These are phyloP conservation scores for Heterobasidion annosum DNA, from an alignment of 1,284 basidiomycete genomes.

Conservation along the genomic window DNA sequence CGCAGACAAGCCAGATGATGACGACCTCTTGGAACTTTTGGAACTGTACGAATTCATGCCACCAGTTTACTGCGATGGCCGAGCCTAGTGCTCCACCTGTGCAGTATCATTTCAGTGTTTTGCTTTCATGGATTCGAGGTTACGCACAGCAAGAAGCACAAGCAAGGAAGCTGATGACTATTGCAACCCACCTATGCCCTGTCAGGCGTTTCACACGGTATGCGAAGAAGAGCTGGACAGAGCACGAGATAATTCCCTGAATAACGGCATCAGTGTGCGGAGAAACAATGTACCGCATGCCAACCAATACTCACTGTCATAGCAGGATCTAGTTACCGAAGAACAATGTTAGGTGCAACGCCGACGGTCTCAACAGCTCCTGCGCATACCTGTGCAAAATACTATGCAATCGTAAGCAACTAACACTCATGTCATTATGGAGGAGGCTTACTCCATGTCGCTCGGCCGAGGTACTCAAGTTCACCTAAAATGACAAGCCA, in stretches of 20 bases:
- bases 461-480: not conserved
- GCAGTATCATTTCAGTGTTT: not conserved
- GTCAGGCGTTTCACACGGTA: slow-evolving; percentile 22
- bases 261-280: not conserved
- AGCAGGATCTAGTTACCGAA: not conserved
- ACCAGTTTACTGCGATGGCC: slow-evolving; percentile 24
- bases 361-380: no score
- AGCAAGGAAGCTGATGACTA: slow-evolving; percentile 10
- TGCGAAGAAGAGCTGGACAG: slow-evolving; percentile 28
- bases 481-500: not conserved
- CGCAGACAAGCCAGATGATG: slow-evolving; percentile 26
- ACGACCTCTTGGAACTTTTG: slow-evolving; percentile 26
- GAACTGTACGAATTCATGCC: slow-evolving; percentile 23
- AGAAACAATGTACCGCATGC: no score
- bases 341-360: not conserved
- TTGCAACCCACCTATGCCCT: slow-evolving; percentile 11
- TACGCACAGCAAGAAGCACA: slow-evolving; percentile 10
- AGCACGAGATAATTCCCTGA: slow-evolving; percentile 16
- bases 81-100: slow-evolving; percentile 24
- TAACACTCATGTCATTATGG: not conserved
- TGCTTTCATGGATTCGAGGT: not conserved
- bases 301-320: no score
- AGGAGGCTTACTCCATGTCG: not conserved
- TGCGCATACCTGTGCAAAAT: not conserved
- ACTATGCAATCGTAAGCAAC: not conserved